Evolutionary conservation across 2,329 filamentous ascomycete genomes (phyloP), one percentile per base, ranked within the genome.

Genomic region (Phyllachora maydis): DNA sequence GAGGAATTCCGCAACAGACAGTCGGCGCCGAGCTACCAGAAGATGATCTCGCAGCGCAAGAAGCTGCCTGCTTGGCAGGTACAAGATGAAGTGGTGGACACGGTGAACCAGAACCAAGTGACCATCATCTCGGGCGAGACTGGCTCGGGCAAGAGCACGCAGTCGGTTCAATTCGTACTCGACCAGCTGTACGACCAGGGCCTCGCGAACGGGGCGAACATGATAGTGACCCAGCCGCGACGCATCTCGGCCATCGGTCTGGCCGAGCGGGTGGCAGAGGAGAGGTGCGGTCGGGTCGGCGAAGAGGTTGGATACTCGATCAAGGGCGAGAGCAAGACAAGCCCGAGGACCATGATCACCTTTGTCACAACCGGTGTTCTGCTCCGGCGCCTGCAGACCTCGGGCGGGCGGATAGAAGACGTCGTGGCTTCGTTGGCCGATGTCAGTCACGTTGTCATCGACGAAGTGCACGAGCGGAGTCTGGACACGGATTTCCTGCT

Each of bases 121-220:
- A 92, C 81, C 1, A 93, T 98, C 38, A 88, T 98, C 36, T 90
- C 83, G 20, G 88, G 88, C 35, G 88, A 95, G 49, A 98, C 88
- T 4, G 88, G 88, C 25, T 92, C 81, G 11, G 88, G 88, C 40
- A 98, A 98, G 48, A 92, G 79, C 23, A 95, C 88, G 1, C 88
- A 98, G 45, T 88, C 81, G 3, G 81, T 95, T 16, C 88, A 98
- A 44, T 98, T 95, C 45, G 62, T 98, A 20, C 58, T 98, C 2
- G 88, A 98, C 38, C 79, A 95, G 36, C 54, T 95, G 32, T 91
- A 93, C 36, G 59, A 64, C 30, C 60, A 65, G 21, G 66, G 72
- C 6, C 56, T 90, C 6, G 88, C 85, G 3, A 65, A 64, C 8
- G 66, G 66, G 8, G 77, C 73, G 16, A 93, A 90, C 39, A 91